Percentiles rank a stretch among this genome's conserved stretches.
phyloP scores from a whole-genome alignment of 805 yeast species.

The Saccharomyces cerevisiae region DNA sequence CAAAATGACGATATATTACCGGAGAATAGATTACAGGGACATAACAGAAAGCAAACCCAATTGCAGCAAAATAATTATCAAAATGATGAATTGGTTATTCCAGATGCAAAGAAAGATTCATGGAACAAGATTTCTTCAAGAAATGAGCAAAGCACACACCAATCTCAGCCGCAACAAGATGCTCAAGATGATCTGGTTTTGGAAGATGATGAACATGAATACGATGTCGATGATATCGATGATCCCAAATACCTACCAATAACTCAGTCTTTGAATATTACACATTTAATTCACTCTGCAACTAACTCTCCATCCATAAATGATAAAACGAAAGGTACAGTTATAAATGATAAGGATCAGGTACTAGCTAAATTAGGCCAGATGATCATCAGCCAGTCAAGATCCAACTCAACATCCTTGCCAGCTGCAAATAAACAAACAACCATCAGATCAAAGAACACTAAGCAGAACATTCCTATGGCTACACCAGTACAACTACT shows the following conservation, averaged over 20 bases:
- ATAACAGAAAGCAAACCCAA: slow-evolving; percentile 42
- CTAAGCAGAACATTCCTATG: slow-evolving; percentile 37
- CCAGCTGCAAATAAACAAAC: slow-evolving; percentile 7
- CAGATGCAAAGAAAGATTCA: slow-evolving; percentile 37
- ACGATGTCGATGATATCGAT: slow-evolving; percentile 14
- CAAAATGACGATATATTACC: slow-evolving; percentile 54
- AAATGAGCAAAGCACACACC: neutral
- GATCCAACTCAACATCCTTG: slow-evolving; percentile 11
- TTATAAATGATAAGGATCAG: slow-evolving; percentile 5
- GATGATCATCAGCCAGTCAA: slow-evolving; percentile 17
- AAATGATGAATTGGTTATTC: slow-evolving; percentile 67
- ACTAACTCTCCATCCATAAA: slow-evolving; percentile 5
- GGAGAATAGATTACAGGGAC: slow-evolving; percentile 60
- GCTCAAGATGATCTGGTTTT: slow-evolving; percentile 3
- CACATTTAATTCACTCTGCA: slow-evolving; percentile 28
- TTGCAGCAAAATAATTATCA: slow-evolving; percentile 40
- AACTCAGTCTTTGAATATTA: slow-evolving; percentile 31
- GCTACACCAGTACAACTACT: slow-evolving; percentile 73
- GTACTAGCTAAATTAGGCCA: slow-evolving; percentile 16
- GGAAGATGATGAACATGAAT: slow-evolving; percentile 15
- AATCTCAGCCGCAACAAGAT: slow-evolving; percentile 1
- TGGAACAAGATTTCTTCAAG: slow-evolving; percentile 40
- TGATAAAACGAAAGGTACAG: slow-evolving; percentile 8
- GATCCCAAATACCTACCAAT: slow-evolving; percentile 23
- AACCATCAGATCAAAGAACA: slow-evolving; percentile 12